phyloP scores from a whole-genome alignment of 2,329 filamentous ascomycete genomes.

The Hypoxylon sp. region DNA sequence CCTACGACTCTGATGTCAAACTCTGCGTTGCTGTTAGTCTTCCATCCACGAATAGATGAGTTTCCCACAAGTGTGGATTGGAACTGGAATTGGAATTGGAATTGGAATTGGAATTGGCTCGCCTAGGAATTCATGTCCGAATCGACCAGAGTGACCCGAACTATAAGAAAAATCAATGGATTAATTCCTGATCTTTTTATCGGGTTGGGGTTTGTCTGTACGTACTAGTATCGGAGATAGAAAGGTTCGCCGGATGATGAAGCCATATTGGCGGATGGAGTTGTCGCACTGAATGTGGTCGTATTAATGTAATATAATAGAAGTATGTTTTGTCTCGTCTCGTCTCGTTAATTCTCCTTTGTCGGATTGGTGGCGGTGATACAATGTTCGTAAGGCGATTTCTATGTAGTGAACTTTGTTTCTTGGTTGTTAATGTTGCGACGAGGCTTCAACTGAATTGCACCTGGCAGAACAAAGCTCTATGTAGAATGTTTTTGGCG shows the following conservation, averaged over 20 bases:
- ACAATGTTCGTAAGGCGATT: not conserved
- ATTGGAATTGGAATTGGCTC: slow-evolving; percentile 47
- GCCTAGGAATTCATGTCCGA: slow-evolving; percentile 99
- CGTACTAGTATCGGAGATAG: slow-evolving; percentile 98
- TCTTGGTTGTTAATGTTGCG: slow-evolving; percentile 24
- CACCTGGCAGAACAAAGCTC: slow-evolving; percentile 23
- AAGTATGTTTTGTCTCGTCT: not conserved
- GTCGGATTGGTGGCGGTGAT: slow-evolving; percentile 3
- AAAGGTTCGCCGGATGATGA: slow-evolving; percentile 83
- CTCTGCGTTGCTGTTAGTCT: slow-evolving; percentile 69
- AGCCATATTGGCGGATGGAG: slow-evolving; percentile 54
- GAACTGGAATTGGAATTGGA: slow-evolving; percentile 24
- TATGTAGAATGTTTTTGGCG: slow-evolving; percentile 42
- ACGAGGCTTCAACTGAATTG: slow-evolving; percentile 32
- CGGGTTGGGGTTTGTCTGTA: slow-evolving; percentile 28
- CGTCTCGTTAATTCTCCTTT: not conserved
- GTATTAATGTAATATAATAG: not conserved
- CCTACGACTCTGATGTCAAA: slow-evolving; percentile 96
- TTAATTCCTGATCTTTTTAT: slow-evolving; percentile 14
- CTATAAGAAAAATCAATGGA: slow-evolving; percentile 63
- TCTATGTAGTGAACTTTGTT: not conserved
- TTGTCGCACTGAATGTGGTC: not conserved
- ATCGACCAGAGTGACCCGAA: slow-evolving; percentile 96
- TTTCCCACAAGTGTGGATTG: not conserved
- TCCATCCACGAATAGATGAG: not conserved